phyloP scores from a whole-genome alignment of 2,329 filamentous ascomycete species.

The Colletotrichum filicis region DNA sequence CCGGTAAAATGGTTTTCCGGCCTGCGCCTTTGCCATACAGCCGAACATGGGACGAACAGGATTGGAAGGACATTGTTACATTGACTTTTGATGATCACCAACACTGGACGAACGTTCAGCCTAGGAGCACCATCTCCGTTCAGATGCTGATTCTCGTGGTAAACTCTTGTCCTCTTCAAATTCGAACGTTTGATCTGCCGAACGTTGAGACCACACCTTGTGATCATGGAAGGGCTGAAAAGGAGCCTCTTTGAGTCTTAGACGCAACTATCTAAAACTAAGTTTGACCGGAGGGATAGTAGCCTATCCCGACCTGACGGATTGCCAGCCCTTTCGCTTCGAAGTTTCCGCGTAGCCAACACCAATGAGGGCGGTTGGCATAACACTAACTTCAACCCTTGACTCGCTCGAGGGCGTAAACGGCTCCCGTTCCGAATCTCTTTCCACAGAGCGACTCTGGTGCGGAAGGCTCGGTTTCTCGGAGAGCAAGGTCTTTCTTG shows the following conservation, averaged over 20 bases:
- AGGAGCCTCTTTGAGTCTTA: not conserved
- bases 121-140: not conserved
- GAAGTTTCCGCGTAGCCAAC: not conserved
- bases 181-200: not conserved
- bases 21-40: not conserved
- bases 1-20: not conserved
- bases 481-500: not conserved
- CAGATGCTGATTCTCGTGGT: not conserved
- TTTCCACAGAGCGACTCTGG: not conserved
- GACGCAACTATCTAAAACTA: not conserved
- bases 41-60: constrained; percentile 6
- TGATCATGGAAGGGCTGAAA: not conserved
- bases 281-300: not conserved
- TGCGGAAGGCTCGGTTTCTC: not conserved
- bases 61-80: not conserved
- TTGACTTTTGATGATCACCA: not conserved
- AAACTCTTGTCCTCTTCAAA: not conserved
- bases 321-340: not conserved
- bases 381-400: not conserved
- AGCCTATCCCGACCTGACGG: not conserved
- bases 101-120: not conserved
- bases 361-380: not conserved
- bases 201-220: too few species aligned
- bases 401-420: not conserved
- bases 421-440: not conserved